Conservation (phyloP, 2,329 filamentous ascomycete genomes). For the Stenocarpella maydis region DNA sequence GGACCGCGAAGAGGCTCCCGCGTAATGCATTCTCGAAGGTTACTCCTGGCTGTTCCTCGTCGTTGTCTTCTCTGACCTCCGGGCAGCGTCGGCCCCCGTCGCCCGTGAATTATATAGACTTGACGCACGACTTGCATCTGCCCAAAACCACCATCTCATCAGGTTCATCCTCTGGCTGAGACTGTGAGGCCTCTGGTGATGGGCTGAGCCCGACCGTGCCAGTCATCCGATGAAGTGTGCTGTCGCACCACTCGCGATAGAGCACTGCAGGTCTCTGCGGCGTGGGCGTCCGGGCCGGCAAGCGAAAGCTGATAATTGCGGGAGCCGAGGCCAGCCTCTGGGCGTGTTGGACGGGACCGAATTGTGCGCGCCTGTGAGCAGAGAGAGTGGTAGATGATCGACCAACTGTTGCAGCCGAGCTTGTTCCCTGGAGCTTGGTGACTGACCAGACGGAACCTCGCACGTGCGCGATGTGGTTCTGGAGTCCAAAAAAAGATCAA, state of each 20-base stretch:
- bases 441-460: not conserved
- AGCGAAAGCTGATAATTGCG: not conserved
- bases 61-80: not conserved
- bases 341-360: not conserved
- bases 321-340: not conserved
- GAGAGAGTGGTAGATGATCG: no score
- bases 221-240: conserved; percentile 6
- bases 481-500: not conserved
- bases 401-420: not conserved
- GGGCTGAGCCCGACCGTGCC: no score
- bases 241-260: conserved; percentile 3
- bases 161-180: not conserved
- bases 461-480: not conserved
- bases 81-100: not conserved
- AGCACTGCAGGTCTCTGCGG: not conserved
- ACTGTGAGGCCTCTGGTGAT: not conserved
- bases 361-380: not conserved
- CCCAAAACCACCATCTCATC: not conserved
- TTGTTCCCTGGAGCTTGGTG: not conserved
- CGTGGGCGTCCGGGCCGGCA: not conserved
- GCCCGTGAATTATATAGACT: not conserved
- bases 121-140: conserved; percentile 11
- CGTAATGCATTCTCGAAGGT: not conserved
- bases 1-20: not conserved
- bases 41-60: not conserved